A percentile compares a stretch with the other conserved stretches of the same genome.
These are phyloP conservation scores for Thyridium curvatum DNA, from an alignment of 2,329 filamentous ascomycete species.

Conservation along the genomic window DNA sequence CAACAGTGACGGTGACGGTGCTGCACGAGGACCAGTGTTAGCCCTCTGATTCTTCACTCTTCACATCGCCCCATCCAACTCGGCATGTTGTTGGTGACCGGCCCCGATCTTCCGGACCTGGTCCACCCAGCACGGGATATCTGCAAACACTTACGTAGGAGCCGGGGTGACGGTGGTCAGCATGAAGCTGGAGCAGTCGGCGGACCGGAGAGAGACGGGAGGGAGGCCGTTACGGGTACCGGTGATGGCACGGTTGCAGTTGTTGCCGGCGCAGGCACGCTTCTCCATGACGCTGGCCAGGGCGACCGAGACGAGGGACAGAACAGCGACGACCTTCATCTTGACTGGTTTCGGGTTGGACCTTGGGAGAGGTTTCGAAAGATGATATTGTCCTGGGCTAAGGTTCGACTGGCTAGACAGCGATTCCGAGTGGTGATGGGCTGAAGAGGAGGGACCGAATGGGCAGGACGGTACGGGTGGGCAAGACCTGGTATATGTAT, in stretches of 20 bases:
- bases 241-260: slow-evolving; percentile 40
- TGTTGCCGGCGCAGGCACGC: slow-evolving; percentile 33
- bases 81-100: no score
- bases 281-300: slow-evolving; percentile 26
- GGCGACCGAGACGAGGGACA: slow-evolving; percentile 28
- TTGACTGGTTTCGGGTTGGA: slow-evolving; percentile 14
- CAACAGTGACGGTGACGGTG: slow-evolving; percentile 31
- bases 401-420: neutral
- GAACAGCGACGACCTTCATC: slow-evolving; percentile 33
- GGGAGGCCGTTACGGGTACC: slow-evolving; percentile 30
- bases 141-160: slow-evolving; percentile 23
- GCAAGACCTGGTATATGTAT: no score
- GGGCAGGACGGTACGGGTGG: no score
- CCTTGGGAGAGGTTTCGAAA: slow-evolving; percentile 2
- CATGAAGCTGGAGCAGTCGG: slow-evolving; percentile 34
- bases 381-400: no score
- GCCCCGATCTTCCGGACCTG: no score
- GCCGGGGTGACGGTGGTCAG: slow-evolving; percentile 30
- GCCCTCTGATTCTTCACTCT: neutral
- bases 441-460: no score
- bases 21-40: slow-evolving; percentile 10
- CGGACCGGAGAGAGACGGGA: slow-evolving; percentile 25
- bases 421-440: slow-evolving; percentile 1
- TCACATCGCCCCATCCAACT: no score
- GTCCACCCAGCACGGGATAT: no score